Percentiles rank a stretch among this genome's conserved stretches.
phyloP scores from a whole-genome alignment of 768 basidiomycete genomes.

The Candolleomyces aberdarensis region DNA sequence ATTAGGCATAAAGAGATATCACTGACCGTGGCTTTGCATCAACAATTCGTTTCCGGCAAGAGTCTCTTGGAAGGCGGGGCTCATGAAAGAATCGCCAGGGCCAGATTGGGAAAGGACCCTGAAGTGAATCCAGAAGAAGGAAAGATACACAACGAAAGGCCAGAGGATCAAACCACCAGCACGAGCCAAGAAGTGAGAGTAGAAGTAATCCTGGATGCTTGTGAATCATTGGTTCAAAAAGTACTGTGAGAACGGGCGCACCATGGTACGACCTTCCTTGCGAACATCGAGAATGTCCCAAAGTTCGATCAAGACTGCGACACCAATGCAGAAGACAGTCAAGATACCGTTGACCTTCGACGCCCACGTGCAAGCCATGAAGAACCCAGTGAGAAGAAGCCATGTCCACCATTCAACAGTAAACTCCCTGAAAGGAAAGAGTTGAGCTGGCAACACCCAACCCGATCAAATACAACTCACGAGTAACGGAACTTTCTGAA shows the following conservation, averaged over 20 bases:
- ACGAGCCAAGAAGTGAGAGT: constrained; percentile 84
- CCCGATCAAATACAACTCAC: constrained; percentile 36
- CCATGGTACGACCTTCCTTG: constrained; percentile 74
- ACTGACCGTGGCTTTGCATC: constrained; percentile 83
- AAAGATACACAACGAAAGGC: constrained; percentile 89
- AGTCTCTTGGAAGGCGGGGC: constrained; percentile 96
- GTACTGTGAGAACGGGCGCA: constrained; percentile 25
- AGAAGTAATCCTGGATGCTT: constrained; percentile 72
- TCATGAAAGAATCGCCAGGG: constrained; percentile 95
- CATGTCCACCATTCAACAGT: constrained; percentile 92
- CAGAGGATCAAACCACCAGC: constrained; percentile 80
- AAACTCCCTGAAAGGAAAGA: constrained; percentile 62
- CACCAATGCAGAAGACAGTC: constrained; percentile 84
- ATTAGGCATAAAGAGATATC: not conserved
- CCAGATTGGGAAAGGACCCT: constrained; percentile 84
- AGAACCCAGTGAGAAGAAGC: constrained; percentile 85
- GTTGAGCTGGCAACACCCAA: constrained; percentile 6
- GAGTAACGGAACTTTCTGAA: constrained; percentile 93
- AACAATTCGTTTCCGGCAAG: constrained; percentile 88
- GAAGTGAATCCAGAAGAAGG: constrained; percentile 96
- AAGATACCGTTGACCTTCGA: constrained; percentile 98
- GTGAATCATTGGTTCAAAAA: constrained; percentile 3
- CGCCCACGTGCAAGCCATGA: constrained; percentile 94
- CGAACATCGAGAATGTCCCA: constrained; percentile 91
- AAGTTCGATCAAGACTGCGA: constrained; percentile 89